Evolutionary conservation across 768 basidiomycete species (phyloP).

Genomic region (Gloeopeniophorella convolvens): DNA sequence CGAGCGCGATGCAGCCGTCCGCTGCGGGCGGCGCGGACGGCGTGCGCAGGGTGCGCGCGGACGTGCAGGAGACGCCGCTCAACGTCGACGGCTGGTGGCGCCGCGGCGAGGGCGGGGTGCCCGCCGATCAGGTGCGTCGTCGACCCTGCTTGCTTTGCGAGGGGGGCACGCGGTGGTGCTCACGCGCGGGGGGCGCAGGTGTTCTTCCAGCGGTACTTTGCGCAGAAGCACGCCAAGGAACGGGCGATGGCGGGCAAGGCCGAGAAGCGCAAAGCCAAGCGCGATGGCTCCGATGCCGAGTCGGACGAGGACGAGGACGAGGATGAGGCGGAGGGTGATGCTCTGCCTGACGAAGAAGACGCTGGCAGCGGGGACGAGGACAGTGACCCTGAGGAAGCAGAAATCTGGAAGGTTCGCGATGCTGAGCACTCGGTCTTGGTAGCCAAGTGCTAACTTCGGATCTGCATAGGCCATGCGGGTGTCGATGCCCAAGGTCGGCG

Average conservation of each 20-base stretch:
- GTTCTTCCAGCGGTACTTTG: constrained; percentile 91
- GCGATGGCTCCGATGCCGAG: constrained; percentile 30
- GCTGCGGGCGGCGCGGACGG: constrained; percentile 57
- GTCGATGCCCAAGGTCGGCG: constrained; percentile 57
- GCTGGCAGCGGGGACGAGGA: constrained; percentile 34
- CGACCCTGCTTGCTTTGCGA: no score
- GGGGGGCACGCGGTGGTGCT: not conserved
- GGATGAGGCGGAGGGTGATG: constrained; percentile 21
- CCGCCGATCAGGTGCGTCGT: constrained; percentile 72
- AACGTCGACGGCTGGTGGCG: constrained; percentile 76
- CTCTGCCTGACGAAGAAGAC: constrained; percentile 25
- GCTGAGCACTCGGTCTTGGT: not conserved
- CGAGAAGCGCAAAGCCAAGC: constrained; percentile 38
- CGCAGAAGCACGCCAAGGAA: constrained; percentile 55
- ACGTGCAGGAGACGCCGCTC: constrained; percentile 44
- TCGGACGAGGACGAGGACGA: constrained; percentile 27
- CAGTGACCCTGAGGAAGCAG: constrained; percentile 54
- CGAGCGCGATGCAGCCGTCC: constrained; percentile 93
- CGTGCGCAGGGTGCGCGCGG: constrained; percentile 65
- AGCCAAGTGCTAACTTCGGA: constrained; percentile 8
- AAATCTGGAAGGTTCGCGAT: constrained; percentile 79
- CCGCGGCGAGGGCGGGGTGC: constrained; percentile 61
- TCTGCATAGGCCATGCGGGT: constrained; percentile 74
- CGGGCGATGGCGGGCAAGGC: constrained; percentile 43
- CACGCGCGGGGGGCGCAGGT: constrained; percentile 36